phyloP scores from a whole-genome alignment of 2,329 filamentous ascomycete species.

The Pyricularia grisea region DNA sequence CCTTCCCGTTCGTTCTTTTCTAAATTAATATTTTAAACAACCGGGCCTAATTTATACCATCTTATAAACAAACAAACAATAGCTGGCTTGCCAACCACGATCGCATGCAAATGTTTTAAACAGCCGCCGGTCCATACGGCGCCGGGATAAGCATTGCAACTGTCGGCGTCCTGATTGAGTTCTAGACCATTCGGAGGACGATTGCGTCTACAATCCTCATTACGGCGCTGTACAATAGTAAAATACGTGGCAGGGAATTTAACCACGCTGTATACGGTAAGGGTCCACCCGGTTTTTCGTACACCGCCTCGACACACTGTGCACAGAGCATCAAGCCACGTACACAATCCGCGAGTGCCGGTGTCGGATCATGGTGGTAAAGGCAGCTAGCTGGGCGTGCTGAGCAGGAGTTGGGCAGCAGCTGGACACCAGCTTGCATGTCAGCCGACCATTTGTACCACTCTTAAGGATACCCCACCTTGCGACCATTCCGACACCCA shows the following conservation, averaged over 20 bases:
- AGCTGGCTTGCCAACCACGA: background rate
- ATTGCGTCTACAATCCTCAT: background rate
- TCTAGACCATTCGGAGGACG: background rate
- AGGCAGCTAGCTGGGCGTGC: background rate
- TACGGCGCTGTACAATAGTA: no score
- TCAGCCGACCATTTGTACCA: background rate
- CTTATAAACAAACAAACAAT: background rate
- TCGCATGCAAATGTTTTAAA: background rate
- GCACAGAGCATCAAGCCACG: background rate
- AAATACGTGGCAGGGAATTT: background rate
- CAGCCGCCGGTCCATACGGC: background rate
- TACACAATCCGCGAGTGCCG: background rate
- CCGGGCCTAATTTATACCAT: background rate
- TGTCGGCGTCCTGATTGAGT: background rate
- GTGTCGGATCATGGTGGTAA: background rate
- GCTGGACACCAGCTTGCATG: background rate
- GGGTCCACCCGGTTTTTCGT: background rate
- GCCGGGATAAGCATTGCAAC: background rate
- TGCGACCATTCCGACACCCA: background rate
- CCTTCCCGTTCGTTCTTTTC: background rate
- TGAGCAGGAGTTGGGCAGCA: background rate
- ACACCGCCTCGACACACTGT: background rate
- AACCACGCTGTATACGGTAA: background rate
- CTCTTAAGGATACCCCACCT: background rate
- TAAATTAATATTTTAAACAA: background rate